Percentiles rank a stretch among this genome's conserved stretches.
Conservation (phyloP, 2,329 filamentous ascomycete genomes). For the Corniculantispora saksenae region DNA sequence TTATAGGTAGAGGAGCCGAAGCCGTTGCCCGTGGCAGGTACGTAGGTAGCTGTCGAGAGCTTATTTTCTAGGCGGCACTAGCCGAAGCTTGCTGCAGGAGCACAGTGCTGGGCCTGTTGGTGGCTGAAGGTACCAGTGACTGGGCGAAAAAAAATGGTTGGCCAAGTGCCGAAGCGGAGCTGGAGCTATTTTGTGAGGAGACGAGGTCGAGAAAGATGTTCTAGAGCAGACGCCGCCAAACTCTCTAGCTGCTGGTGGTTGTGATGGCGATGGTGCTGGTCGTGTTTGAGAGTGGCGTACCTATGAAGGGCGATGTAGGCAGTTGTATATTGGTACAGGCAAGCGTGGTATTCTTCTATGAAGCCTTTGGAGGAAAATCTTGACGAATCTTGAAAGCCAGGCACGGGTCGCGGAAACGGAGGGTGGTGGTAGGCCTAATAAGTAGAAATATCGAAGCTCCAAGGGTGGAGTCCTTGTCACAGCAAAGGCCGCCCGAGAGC, state of each 20-base stretch:
- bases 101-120: not conserved
- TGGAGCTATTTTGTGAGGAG: not conserved
- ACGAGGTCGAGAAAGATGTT: not conserved
- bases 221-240: not conserved
- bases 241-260: not conserved
- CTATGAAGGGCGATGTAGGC: not conserved
- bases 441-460: not conserved
- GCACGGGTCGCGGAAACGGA: not conserved
- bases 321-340: not conserved
- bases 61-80: not conserved
- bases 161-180: not conserved
- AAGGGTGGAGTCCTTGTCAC: not conserved
- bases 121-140: constrained; percentile 1
- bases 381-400: not conserved
- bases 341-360: not conserved
- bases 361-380: not conserved
- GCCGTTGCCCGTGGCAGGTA: not conserved
- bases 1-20: not conserved
- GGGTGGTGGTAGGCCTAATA: not conserved
- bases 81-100: not conserved
- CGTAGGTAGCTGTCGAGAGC: not conserved
- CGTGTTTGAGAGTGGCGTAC: not conserved
- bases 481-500: not conserved
- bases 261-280: not conserved
- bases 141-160: not conserved